Base-by-base conservation (phyloP, 2,329 filamentous ascomycete genomes). In the Didymella pomorum region DNA sequence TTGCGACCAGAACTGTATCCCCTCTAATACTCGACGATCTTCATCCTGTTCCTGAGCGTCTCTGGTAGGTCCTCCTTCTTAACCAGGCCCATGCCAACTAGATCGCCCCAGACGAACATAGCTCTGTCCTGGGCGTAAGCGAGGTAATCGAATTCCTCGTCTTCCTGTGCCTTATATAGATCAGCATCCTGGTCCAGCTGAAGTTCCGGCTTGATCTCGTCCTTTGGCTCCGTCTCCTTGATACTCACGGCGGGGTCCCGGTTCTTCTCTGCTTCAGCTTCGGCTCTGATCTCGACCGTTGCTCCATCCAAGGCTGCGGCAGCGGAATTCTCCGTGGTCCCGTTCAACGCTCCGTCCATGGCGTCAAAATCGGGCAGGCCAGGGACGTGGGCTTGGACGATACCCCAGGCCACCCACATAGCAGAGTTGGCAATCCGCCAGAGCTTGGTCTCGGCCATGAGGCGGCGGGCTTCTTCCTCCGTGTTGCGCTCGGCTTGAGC, bases 371-470 rank as follows among this genome's bases (percentile, higher is more conserved):
- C 78, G 18, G 89, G 86, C 73, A 94, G 82, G 0, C 88, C 91
- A 0, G 91, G 88, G 1, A 96, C 83, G 74, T 95, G 93, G 46
- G 95, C 94, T 79, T 99, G 95, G 50, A 99, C 90, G 61, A 98
- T 92, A 23, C 95, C 95, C 95, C 95, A 99, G 1, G 93, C 91
- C 23, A 96, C 87, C 95, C 95, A 99, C 78, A 91, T 87, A 2
- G 92, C 92, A 33, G 89, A 93, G 78, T 95, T 96, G 37, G 92
- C 91, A 0, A 91, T 82, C 3, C 95, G 87, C 95, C 95, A 99
- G 44, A 96, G 81, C 16, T 87, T 83, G 2, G 92, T 88, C 79
- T 98, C 93, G 39, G 89, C 86, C 71, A 95, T 81, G 26, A 99
- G 81, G 50, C 87, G 84, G 47, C 86, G 81, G 6, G 96, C 84